Evolutionary conservation across 2,329 filamentous ascomycete genomes (phyloP).

Genomic region (Elsinoe necatrix): DNA sequence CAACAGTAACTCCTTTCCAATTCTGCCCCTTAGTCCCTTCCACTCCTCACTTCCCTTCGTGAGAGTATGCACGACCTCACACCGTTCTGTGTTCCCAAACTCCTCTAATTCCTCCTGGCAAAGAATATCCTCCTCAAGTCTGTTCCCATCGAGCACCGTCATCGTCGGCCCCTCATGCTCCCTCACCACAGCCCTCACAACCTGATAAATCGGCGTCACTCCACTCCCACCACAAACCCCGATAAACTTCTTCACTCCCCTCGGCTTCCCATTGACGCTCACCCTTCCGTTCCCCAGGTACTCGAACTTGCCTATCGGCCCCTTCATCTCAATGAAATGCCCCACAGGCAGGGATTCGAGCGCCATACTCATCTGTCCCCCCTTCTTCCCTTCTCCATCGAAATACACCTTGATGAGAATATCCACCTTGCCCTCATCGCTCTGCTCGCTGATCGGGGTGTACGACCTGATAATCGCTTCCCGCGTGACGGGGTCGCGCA

Average conservation of each 20-base stretch:
- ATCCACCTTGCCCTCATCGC: slow-evolving; percentile 56
- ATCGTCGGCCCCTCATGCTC: slow-evolving; percentile 61
- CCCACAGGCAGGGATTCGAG: slow-evolving; percentile 65
- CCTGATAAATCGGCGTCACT: slow-evolving; percentile 85
- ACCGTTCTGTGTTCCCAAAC: slow-evolving; percentile 48
- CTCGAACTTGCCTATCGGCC: slow-evolving; percentile 76
- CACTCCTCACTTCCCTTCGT: slow-evolving; percentile 56
- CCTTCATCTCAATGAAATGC: slow-evolving; percentile 73
- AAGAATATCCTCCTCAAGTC: slow-evolving; percentile 71
- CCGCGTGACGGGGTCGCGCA: slow-evolving; percentile 60
- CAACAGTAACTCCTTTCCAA: slow-evolving; percentile 55
- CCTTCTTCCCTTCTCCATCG: slow-evolving; percentile 47
- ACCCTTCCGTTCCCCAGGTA: slow-evolving; percentile 63
- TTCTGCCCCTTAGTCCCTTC: slow-evolving; percentile 59
- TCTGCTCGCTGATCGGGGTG: slow-evolving; percentile 66
- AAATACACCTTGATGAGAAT: slow-evolving; percentile 79
- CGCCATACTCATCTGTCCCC: slow-evolving; percentile 75
- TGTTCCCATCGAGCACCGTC: slow-evolving; percentile 69
- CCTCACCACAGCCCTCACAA: slow-evolving; percentile 63
- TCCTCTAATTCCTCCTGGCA: slow-evolving; percentile 63
- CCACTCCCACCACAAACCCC: slow-evolving; percentile 89
- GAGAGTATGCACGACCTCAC: slow-evolving; percentile 60
- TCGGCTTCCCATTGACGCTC: slow-evolving; percentile 47
- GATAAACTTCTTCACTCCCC: slow-evolving; percentile 58
- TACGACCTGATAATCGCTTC: slow-evolving; percentile 78